Base-by-base conservation (phyloP, 192 early-diverging fungal species). In the Spinellus fusiger region DNA sequence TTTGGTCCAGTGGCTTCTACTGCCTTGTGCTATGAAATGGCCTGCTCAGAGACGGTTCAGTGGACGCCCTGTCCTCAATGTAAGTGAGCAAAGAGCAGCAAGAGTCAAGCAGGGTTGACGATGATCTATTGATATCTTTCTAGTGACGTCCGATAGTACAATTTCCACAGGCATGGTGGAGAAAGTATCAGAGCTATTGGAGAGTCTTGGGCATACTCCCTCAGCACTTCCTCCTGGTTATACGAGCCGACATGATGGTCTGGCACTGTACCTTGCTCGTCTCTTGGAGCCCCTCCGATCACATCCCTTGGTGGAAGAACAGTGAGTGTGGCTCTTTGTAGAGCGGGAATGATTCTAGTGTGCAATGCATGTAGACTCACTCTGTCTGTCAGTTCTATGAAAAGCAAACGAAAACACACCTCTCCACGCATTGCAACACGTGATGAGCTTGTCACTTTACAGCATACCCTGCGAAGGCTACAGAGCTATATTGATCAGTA, bases 21-120 rank as follows among this genome's bases (percentile, higher is more conserved):
- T 54, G 87, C 91, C 37, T 93, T 96, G 89, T 90, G 88, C 62
- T 78, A 90, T 5, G 84, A 84, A 2, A 76, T 94, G 3, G 87
- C 85, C 52, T 65, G 68, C 4, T 59, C 68, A 37, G 77, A 59
- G 1, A 38, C 56, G 20, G 50, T 62, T 40, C 55, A 60, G 1
- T 22, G 56, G 16, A 37, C 29, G 22, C 26, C 62, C 23, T 64
- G 66, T 53, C 54, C 70, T 29, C 62, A 69, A 56, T 56, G 66
- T 71, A 65, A 56, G 62, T 34, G n/a, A 26, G 12, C 37, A 44
- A 44, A 44, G 4, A 44, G 10, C 10, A 44, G 10, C 18, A 2
- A 8, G n/a, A 28, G 4, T 15, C 34, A 56, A 9, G 13, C 7
- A 37, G 35, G 40, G 10, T n/a, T n/a, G 10, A 44, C 40, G 13